Percentiles rank a stretch among this genome's conserved stretches.
These are phyloP conservation scores for Grifola frondosa DNA, from an alignment of 1,284 basidiomycete species.

Conservation along the genomic window DNA sequence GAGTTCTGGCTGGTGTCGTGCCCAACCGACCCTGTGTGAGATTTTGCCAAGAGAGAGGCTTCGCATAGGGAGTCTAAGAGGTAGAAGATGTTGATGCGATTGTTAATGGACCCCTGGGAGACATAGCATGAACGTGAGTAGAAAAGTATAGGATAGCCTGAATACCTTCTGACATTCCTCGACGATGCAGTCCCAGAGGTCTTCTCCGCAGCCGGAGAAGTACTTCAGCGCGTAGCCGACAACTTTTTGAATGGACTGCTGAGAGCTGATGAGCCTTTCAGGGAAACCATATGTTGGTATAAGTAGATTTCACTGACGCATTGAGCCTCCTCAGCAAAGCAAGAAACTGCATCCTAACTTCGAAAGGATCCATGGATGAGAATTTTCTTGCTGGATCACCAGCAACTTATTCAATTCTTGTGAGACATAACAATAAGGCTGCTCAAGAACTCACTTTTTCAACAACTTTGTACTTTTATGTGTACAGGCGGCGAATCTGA, in stretches of 20 bases:
- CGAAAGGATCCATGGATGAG: slow-evolving; percentile 91
- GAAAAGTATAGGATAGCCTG: too few relatives aligned
- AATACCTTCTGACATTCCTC: slow-evolving; percentile 89
- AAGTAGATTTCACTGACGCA: slow-evolving; percentile 58
- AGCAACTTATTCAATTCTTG: too few relatives aligned
- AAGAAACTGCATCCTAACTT: slow-evolving; percentile 86
- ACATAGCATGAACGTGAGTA: slow-evolving; percentile 9
- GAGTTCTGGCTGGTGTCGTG: slow-evolving; percentile 41
- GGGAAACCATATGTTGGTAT: slow-evolving; percentile 18
- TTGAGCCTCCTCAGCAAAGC: slow-evolving; percentile 70
- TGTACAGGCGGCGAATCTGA: too few relatives aligned
- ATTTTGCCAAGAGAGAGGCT: slow-evolving; percentile 65
- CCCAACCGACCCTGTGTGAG: slow-evolving; percentile 46
- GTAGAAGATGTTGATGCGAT: slow-evolving; percentile 90
- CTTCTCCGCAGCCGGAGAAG: slow-evolving; percentile 80
- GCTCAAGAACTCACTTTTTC: too few relatives aligned
- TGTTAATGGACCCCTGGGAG: slow-evolving; percentile 79
- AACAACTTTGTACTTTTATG: too few relatives aligned
- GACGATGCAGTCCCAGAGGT: slow-evolving; percentile 92
- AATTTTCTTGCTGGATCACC: too few relatives aligned
- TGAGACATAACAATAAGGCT: too few relatives aligned
- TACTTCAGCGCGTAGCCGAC: slow-evolving; percentile 86
- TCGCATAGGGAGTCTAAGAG: slow-evolving; percentile 89
- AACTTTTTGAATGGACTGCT: slow-evolving; percentile 88
- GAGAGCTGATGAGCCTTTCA: slow-evolving; percentile 56